phyloP scores from a whole-genome alignment of 2,329 filamentous ascomycete species.

The Alternaria gaisen region DNA sequence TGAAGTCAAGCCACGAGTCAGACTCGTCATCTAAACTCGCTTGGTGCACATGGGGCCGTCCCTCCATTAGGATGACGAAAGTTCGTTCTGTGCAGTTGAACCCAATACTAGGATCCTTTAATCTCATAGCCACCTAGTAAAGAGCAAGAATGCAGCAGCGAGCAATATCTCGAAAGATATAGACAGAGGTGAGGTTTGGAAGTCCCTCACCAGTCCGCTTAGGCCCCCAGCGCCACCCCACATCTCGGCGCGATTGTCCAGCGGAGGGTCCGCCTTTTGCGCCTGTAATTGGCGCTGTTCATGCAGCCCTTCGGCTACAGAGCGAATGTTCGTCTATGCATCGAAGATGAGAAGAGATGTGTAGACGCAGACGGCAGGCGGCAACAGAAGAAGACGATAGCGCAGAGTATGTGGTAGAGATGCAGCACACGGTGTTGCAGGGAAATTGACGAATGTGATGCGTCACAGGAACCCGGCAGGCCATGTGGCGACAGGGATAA shows the following conservation, averaged over 20 bases:
- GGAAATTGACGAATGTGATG: constrained; percentile 40
- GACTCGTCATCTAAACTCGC: constrained; percentile 37
- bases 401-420: constrained; percentile 16
- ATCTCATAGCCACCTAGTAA: constrained; percentile 35
- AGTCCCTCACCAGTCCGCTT: constrained; percentile 20
- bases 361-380: constrained; percentile 13
- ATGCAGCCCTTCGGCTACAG: constrained; percentile 40
- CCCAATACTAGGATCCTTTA: constrained; percentile 41
- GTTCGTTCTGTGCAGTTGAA: constrained; percentile 24
- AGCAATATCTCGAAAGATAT: constrained; percentile 31
- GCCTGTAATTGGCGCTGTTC: constrained; percentile 27
- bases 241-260: constrained; percentile 28
- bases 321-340: constrained; percentile 13
- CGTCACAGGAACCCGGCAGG: constrained; percentile 33
- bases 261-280: constrained; percentile 30
- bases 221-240: constrained; percentile 29
- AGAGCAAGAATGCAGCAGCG: constrained; percentile 20
- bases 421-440: constrained; percentile 45
- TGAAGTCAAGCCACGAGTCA: constrained; percentile 49
- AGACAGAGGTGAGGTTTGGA: constrained; percentile 45
- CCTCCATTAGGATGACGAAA: constrained; percentile 19
- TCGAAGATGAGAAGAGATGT: constrained; percentile 13
- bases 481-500: constrained; percentile 49
- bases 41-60: constrained; percentile 32
- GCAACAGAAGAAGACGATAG: constrained; percentile 5